A percentile compares a stretch with the other conserved stretches of the same genome.
phyloP scores from a whole-genome alignment of 2,329 filamentous ascomycete species.

The Myriosclerotinia duriaeana region DNA sequence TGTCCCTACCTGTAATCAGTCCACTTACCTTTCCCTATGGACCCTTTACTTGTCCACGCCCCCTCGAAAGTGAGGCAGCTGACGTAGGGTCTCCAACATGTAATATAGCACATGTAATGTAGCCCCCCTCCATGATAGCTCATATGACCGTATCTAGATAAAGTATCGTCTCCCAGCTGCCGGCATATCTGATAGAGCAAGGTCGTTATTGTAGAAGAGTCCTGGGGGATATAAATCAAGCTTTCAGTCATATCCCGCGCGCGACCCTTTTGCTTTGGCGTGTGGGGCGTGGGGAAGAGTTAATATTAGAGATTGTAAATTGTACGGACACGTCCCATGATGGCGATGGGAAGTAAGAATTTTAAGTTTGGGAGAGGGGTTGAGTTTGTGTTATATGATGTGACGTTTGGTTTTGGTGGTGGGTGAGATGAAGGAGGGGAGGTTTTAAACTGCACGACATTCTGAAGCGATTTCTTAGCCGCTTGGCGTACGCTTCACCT shows the following conservation, averaged over 20 bases:
- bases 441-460: background rate
- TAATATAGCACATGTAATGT: background rate
- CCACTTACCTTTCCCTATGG: background rate
- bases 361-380: background rate
- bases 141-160: background rate
- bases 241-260: constrained; percentile 9
- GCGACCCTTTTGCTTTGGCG: background rate
- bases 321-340: background rate
- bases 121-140: background rate
- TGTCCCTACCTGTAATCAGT: background rate
- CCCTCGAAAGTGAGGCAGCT: background rate
- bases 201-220: background rate
- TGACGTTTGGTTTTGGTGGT: background rate
- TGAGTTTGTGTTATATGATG: background rate
- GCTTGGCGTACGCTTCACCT: background rate
- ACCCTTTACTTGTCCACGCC: background rate
- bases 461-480: background rate
- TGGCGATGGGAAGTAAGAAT: background rate
- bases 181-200: background rate
- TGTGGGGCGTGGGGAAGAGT: background rate
- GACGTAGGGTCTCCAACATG: background rate
- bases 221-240: constrained; percentile 4
- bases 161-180: too few species aligned
- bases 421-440: background rate
- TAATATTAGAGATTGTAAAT: constrained; percentile 6